Evolutionary conservation across 768 basidiomycete species (phyloP), one percentile per base, ranked within the genome.

Genomic region (Royoungia palumana): DNA sequence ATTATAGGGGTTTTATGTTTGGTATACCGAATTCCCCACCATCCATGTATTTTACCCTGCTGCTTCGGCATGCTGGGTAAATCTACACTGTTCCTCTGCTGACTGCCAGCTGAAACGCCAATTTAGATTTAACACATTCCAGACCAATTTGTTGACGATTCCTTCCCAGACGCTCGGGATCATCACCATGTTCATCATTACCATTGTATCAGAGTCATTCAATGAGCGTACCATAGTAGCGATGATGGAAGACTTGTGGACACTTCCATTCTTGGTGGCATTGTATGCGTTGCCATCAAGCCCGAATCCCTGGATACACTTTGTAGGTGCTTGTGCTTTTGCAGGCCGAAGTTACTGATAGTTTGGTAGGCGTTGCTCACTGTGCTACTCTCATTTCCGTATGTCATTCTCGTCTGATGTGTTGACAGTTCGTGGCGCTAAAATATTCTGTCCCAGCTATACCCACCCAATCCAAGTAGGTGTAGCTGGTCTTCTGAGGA

Each of bases 81-180:
- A 51, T 50, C 12, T 19, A 8, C 3, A 9, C 19, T 17, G 11
- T 25, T 4, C 24, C 24, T 9, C n/a, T 4, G 9, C 38, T 7
- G 32, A 48, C 30, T 2, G 20, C 6, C 34, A 5, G 22, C 48
- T 56, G 24, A 51, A 41, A 2, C 25, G 11, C 21, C 40, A 12
- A 2, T 39, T 1, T 43, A 80, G 82, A 10, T 86, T 83, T 61
- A 67, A 64, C 43, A 85, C 83, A 5, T 79, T 84, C 60, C 59
- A 74, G 37, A 78, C 78, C 17, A 86, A 83, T 60, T 65, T 86
- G 30, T 67, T 86, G 21, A 75, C 74, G 5, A 84, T 86, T 47
- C 83, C 83, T 0, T 76, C 72, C 2, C 72, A 72, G 3, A 72
- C 79, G 10, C 64, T 73, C 0, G 77, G 75, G 7, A 80, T 82